A percentile compares a stretch with the other conserved stretches of the same genome.
Evolutionary conservation across 148 eudicot genomes (phyloP).

Genomic region (Amaranthus palmeri): DNA sequence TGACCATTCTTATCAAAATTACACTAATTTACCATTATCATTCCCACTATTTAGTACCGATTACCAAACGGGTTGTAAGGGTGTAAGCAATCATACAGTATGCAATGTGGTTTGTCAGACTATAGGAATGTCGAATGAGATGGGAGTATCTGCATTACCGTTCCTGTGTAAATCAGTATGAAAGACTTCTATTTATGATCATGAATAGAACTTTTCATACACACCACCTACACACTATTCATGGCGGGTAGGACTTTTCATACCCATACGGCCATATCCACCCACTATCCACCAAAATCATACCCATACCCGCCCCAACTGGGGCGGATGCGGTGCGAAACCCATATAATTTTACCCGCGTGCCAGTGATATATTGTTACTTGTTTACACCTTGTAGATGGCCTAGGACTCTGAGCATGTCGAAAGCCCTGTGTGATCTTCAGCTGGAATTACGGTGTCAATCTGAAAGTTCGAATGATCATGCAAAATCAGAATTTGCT

Average conservation of each 20-base stretch:
- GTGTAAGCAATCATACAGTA: no score
- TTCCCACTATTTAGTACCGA: no score
- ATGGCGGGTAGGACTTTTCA: no score
- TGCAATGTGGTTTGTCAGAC: no score
- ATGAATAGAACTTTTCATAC: not conserved
- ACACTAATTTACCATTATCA: no score
- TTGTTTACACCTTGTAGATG: slow-evolving; percentile 26
- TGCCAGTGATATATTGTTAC: not conserved
- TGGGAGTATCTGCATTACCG: not conserved
- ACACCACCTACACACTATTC: no score
- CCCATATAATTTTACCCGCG: no score
- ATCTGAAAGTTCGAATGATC: slow-evolving; percentile 11
- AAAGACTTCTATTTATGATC: not conserved
- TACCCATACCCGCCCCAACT: no score
- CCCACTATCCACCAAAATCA: no score
- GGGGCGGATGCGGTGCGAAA: no score
- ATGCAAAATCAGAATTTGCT: slow-evolving; percentile 18
- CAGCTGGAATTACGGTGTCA: slow-evolving; percentile 29
- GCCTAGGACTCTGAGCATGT: slow-evolving; percentile 40
- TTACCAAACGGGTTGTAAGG: no score
- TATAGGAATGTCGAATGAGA: not conserved
- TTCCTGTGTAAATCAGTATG: not conserved
- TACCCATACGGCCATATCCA: not conserved
- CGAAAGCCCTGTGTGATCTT: slow-evolving; percentile 38
- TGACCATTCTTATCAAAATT: no score